Base-by-base conservation (phyloP, 2,329 filamentous ascomycete genomes). In the Amesomyces nigricolor region DNA sequence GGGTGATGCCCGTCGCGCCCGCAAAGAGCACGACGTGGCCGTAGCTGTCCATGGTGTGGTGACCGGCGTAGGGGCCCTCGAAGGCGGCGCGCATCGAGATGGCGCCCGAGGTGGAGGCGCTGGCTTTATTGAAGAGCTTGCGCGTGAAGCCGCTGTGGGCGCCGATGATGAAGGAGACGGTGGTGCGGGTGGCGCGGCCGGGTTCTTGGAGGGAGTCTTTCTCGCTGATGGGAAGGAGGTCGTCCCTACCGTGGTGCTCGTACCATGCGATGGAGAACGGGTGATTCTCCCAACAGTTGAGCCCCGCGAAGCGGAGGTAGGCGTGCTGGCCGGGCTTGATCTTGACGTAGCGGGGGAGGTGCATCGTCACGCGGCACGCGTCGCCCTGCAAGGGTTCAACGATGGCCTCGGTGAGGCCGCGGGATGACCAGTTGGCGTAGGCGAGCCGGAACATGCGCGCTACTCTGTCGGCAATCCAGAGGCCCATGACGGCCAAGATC, bases 1-100 rank as follows among this genome's bases (percentile, higher is more conserved):
- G 92, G 1, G 92, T 96, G 72, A 99, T 97, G 59, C 94, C 94
- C 5, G 94, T 91, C 55, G 92, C 89, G 54, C 91, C 91, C 11
- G 92, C 91, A 67, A 96, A 91, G 54, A 99, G 85, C 60, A 99
- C 82, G 44, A 86, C 85, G 43, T 95, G 94, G 39, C 94, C 92
- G 71, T 96, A 97, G 7, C 91, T 96, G 71, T 91, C 86, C 61
- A 97, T 85, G 58, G 84, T 85, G 71, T 96, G 87, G 67, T 90
- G 86, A 42, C 86, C 86, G 4, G 83, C 86, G 68, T 97, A 97
- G 0, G 94, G 92, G 0, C 94, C 94, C 73, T 97, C 94, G 58
- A 95, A 83, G 56, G 88, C 83, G 35, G 89, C 91, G 56, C 78
- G 80, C 53, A 91, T 76, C 10, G 78, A 77, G 58, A 91, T 74